Evolutionary conservation across 257 asterid genomes (phyloP).

Genomic region (Solanum clarkiae): DNA sequence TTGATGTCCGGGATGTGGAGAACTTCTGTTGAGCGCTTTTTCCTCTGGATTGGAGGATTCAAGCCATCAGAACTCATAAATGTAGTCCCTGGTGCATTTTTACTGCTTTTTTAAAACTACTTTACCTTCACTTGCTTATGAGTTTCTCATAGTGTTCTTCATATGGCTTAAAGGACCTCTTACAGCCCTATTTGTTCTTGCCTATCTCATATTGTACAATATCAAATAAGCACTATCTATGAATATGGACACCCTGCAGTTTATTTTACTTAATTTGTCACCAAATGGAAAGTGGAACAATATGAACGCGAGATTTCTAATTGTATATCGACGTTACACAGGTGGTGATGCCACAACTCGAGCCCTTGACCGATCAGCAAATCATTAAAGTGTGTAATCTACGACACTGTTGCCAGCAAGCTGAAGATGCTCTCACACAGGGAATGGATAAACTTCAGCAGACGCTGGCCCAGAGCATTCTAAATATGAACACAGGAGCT

Average conservation of each 20-base stretch:
- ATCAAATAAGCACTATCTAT: background rate
- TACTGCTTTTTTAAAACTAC: background rate
- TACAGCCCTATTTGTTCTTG: background rate
- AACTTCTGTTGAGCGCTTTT: conserved; percentile 64
- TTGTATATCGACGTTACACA: conserved; percentile 2
- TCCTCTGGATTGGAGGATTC: conserved; percentile 97
- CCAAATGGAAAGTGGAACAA: background rate
- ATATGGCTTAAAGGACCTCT: background rate
- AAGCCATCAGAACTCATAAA: conserved; percentile 80
- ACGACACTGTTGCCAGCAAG: conserved; percentile 74
- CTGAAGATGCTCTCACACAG: conserved; percentile 86
- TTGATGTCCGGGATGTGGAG: conserved; percentile 75
- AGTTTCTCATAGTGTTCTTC: background rate
- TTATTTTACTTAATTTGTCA: background rate
- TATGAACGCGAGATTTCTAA: background rate
- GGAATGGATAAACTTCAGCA: conserved; percentile 94
- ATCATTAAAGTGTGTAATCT: conserved; percentile 28
- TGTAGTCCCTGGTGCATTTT: conserved; percentile 16
- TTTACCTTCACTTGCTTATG: background rate
- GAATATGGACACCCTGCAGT: background rate
- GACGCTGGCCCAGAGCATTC: conserved; percentile 56
- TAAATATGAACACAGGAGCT: conserved; percentile 29
- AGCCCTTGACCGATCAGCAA: conserved; percentile 61
- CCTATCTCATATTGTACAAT: background rate
- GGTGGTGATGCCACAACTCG: conserved; percentile 69